Evolutionary conservation across 768 basidiomycete species (phyloP).

Genomic region (Leccinum variicolor): DNA sequence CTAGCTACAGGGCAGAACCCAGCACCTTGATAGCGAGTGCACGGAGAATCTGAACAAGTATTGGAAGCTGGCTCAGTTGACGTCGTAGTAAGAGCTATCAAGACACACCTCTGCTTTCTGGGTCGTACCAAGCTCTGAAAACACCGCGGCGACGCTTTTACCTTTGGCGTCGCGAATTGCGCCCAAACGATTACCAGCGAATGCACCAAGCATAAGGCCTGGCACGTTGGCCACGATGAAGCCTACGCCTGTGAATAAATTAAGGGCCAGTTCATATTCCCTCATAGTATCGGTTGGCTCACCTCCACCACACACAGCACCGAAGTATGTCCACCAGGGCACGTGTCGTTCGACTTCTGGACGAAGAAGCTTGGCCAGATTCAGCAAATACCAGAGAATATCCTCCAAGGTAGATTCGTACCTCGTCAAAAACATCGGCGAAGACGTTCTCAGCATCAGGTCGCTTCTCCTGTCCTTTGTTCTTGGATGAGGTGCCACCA

Average conservation of each 20-base stretch:
- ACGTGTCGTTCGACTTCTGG: constrained; percentile 74
- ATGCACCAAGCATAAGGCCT: constrained; percentile 80
- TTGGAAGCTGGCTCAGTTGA: not conserved
- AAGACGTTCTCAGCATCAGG: constrained; percentile 83
- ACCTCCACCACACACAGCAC: constrained; percentile 67
- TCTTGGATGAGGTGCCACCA: constrained; percentile 25
- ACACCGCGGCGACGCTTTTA: constrained; percentile 88
- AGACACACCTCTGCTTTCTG: constrained; percentile 83
- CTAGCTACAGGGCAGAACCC: constrained; percentile 50
- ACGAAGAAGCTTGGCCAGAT: constrained; percentile 56
- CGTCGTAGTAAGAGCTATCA: not conserved
- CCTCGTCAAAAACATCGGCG: constrained; percentile 90
- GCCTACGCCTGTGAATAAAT: constrained; percentile 29
- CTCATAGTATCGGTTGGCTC: constrained; percentile 11
- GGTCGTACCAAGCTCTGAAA: constrained; percentile 64
- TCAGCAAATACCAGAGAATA: not conserved
- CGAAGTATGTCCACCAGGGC: constrained; percentile 75
- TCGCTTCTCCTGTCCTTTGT: constrained; percentile 38
- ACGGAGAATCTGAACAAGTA: constrained; percentile 59
- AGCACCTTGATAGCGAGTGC: constrained; percentile 81
- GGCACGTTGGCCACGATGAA: constrained; percentile 73
- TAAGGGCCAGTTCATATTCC: constrained; percentile 31
- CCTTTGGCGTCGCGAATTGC: constrained; percentile 93
- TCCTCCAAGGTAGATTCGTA: constrained; percentile 28
- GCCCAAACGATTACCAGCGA: constrained; percentile 87